Conservation (phyloP, 108 stramenopile genomes). For the Pseudonitzschia multistriata region DNA sequence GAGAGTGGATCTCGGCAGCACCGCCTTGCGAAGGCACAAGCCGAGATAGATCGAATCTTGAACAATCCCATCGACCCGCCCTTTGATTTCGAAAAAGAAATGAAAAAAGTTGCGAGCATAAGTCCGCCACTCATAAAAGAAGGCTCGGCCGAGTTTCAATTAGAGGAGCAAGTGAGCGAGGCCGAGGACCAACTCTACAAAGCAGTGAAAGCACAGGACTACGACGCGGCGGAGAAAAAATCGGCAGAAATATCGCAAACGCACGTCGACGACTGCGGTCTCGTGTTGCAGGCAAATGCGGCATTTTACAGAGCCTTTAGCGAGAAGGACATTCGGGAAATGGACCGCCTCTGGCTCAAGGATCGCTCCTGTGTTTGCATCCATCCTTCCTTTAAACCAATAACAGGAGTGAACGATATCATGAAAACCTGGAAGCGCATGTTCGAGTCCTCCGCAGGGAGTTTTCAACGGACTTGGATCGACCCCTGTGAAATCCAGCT, state of each 20-base stretch:
- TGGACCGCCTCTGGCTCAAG: slow-evolving; percentile 74
- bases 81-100: slow-evolving; percentile 52
- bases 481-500: slow-evolving; percentile 72
- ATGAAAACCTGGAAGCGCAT: slow-evolving; percentile 66
- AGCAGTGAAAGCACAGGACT: slow-evolving; percentile 47
- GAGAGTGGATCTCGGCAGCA: slow-evolving; percentile 4
- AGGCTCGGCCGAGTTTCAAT: slow-evolving; percentile 28
- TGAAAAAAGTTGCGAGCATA: slow-evolving; percentile 52
- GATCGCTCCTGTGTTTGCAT: slow-evolving; percentile 69
- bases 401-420: slow-evolving; percentile 57
- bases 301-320: slow-evolving; percentile 80
- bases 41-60: slow-evolving; percentile 53
- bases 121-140: slow-evolving; percentile 27
- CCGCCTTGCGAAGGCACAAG: slow-evolving; percentile 42
- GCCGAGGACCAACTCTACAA: slow-evolving; percentile 46
- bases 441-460: slow-evolving; percentile 55
- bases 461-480: slow-evolving; percentile 60
- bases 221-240: slow-evolving; percentile 42
- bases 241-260: slow-evolving; percentile 59
- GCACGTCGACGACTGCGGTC: slow-evolving; percentile 81
- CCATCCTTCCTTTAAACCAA: slow-evolving; percentile 68
- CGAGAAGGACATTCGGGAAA: slow-evolving; percentile 53
- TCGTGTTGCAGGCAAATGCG: slow-evolving; percentile 72
- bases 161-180: slow-evolving; percentile 39
- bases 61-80: slow-evolving; percentile 49